A percentile compares a stretch with the other conserved stretches of the same genome.
phyloP scores from a whole-genome alignment of 306 rosid species.

The Macrotyloma uniflorum region DNA sequence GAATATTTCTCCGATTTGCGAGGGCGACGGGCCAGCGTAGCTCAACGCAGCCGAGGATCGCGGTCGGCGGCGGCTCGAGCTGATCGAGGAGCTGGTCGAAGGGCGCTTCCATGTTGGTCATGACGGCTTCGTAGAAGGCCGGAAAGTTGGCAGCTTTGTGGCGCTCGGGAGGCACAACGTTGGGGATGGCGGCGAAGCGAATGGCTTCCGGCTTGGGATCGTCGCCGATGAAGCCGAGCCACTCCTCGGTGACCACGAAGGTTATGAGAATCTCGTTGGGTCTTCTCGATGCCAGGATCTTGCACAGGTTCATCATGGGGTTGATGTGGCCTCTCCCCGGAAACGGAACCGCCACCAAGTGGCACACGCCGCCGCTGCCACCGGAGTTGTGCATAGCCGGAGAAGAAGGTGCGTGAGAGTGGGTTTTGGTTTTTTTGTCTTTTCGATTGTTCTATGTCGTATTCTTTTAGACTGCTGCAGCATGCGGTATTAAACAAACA shows the following conservation, averaged over 20 bases:
- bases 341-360: constrained; percentile 53
- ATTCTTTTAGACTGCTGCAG: neutral
- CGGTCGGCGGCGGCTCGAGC: constrained; percentile 43
- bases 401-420: neutral
- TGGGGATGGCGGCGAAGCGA: constrained; percentile 52
- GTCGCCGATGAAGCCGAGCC: constrained; percentile 49
- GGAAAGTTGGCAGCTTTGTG: constrained; percentile 34
- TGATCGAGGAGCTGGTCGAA: constrained; percentile 51
- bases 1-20: constrained; percentile 46
- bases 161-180: constrained; percentile 50
- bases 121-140: constrained; percentile 41
- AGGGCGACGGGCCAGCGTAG: constrained; percentile 42
- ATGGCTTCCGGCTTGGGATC: constrained; percentile 48
- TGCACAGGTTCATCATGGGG: constrained; percentile 73
- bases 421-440: neutral
- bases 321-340: constrained; percentile 65
- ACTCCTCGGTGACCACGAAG: constrained; percentile 57
- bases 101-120: constrained; percentile 55
- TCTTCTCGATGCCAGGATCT: constrained; percentile 35
- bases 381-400: constrained; percentile 14
- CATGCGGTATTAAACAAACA: neutral
- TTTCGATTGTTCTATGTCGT: neutral
- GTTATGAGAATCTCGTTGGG: constrained; percentile 41
- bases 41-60: constrained; percentile 37
- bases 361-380: constrained; percentile 41